Evolutionary conservation across 163 green algal genomes (phyloP).

Genomic region (Picocystis sp.): DNA sequence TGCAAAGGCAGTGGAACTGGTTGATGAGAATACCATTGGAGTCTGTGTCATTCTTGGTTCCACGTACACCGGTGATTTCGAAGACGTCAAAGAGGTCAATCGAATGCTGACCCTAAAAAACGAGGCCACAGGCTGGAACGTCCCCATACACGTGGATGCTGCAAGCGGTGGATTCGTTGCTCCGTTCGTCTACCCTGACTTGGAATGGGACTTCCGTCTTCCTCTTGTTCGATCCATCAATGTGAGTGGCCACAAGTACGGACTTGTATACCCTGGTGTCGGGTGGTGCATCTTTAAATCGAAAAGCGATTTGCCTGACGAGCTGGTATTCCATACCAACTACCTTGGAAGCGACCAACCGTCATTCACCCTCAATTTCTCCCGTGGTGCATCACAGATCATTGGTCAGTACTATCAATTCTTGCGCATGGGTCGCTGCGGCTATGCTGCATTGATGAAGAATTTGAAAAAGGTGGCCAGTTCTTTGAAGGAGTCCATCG

Average conservation of each 20-base stretch:
- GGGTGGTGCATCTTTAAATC: slow-evolving; percentile 40
- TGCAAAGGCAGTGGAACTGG: slow-evolving; percentile 15
- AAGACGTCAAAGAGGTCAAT: slow-evolving; percentile 37
- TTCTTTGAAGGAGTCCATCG: slow-evolving; percentile 19
- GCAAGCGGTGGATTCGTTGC: slow-evolving; percentile 25
- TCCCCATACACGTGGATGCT: slow-evolving; percentile 27
- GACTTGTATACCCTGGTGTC: slow-evolving; percentile 41
- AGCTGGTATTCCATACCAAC: slow-evolving; percentile 28
- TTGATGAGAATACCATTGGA: slow-evolving; percentile 59
- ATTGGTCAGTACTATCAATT: slow-evolving; percentile 47
- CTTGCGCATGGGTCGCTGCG: slow-evolving; percentile 31
- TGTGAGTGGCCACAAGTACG: slow-evolving; percentile 44
- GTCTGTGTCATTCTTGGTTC: slow-evolving; percentile 31
- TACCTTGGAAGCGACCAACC: slow-evolving; percentile 32
- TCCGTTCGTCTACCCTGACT: slow-evolving; percentile 38
- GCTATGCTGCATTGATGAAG: slow-evolving; percentile 40
- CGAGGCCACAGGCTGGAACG: slow-evolving; percentile 11
- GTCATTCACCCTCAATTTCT: slow-evolving; percentile 54
- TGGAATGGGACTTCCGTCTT: slow-evolving; percentile 50
- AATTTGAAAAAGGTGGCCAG: slow-evolving; percentile 27
- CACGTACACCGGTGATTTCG: slow-evolving; percentile 55
- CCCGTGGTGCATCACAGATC: slow-evolving; percentile 27
- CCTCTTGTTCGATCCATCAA: slow-evolving; percentile 45
- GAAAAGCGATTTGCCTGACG: slow-evolving; percentile 24
- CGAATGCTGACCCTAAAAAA: slow-evolving; percentile 13